Base-by-base conservation (phyloP, 805 yeast species). In the Wickerhamiella bombiphila region DNA sequence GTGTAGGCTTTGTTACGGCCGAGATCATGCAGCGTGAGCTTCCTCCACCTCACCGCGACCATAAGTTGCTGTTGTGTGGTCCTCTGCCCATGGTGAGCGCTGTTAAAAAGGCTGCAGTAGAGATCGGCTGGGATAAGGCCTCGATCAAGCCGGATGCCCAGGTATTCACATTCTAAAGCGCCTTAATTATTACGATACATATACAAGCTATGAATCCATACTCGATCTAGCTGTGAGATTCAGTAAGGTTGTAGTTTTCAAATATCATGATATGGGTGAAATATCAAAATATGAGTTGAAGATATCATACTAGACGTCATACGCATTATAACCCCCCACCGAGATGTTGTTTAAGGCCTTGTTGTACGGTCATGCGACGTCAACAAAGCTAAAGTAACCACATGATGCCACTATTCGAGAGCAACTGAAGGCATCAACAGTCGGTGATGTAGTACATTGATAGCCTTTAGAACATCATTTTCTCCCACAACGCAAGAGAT, bases 401-500 rank as follows among this genome's bases (percentile, higher is more conserved):
- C n/a, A n/a, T n/a, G n/a, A n/a, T n/a, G n/a, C n/a, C n/a, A n/a
- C n/a, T n/a, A n/a, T n/a, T n/a, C n/a, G n/a, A n/a, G n/a, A n/a
- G n/a, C n/a, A n/a, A 16, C 8, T 8, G 33, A 7, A 6, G 33
- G 39, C 36, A 22, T n/a, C 47, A 88, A 60, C 43, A 88, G 60
- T 42, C 72, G 74, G 32, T 76, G 78, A 55, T 91, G 98, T 41
- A 91, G 74, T 4, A 85, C 78, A 54, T 75, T 75, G 47, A 91
- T 66, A 3, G 97, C 97, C 56, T 80, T 80, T 22, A 82, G 61
- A 11, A 93, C 76, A 53, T 91, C 91, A 39, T 64, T 62, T 47
- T 80, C 83, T 46, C 80, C 80, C 44, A 91, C 83, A 37, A 91
- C 98, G 46, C 96, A 93, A 24, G 94, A 80, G 37, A 91, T 91